Base-by-base conservation (phyloP, 768 basidiomycete genomes). In the Naganishia randhawae region DNA sequence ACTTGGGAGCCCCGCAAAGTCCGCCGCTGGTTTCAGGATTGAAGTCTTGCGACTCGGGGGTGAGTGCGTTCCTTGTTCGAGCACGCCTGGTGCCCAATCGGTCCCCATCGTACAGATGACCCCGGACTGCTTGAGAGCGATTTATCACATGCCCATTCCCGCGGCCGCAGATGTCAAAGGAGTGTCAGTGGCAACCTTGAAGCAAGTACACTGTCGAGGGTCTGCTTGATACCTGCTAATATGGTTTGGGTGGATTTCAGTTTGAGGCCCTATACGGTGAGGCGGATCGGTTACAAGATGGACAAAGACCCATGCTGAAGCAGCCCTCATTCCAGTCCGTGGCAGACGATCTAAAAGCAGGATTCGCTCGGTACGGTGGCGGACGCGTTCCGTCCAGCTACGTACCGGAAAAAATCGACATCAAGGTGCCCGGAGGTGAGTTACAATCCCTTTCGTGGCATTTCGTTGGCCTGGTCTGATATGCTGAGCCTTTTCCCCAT, bases 321-420 rank as follows among this genome's bases (percentile, higher is more conserved):
- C 22, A 29, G 8, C 37, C 19, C n/a, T 33, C 10, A 25, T 31
- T 13, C 22, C 27, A 61, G 57, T 61, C 57, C 3, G 25, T 39
- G 7, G 8, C 57, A 1, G 37, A 41, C 6, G 57, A 61, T 41
- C 17, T 61, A 14, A 61, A 61, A 41, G 57, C 57, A 27, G 57
- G 57, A 17, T 61, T 61, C n/a, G 25, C n/a, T 9, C 11, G 37
- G 13, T 61, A 61, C 57, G 57, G 57, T 11, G 57, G 57, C 4
- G 57, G 57, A 22, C 35, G 57, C 7, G 41, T 61, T 42, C 57
- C 57, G 22, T 0, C 29, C 10, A 35, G n/a, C 7, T 42, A 61
- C 27, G 39, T 61, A 39, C 57, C 57, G 57, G 39, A 42, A 41
- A 61, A 61, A 25, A 61, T 61, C 41, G 57, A 61, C 39, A 61